Evolutionary conservation across 495 filamentous ascomycete species (phyloP).

Genomic region (Hyaloscypha bicolor): DNA sequence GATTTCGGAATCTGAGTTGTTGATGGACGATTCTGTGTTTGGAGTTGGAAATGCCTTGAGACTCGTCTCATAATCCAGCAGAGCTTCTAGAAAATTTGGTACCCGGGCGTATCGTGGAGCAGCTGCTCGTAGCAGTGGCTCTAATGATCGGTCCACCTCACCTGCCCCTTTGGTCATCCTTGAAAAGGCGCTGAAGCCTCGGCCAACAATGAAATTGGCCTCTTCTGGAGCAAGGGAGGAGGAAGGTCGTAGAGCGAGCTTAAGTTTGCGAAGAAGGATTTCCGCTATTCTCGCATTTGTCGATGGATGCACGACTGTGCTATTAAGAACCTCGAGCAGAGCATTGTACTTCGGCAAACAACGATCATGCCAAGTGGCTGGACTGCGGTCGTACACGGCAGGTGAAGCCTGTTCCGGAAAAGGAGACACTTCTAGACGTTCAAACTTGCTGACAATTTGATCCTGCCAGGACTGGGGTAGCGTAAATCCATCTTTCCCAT

Average conservation of each 20-base stretch:
- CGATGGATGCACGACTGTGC: constrained; percentile 52
- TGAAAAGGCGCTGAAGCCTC: constrained; percentile 56
- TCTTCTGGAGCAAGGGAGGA: constrained; percentile 56
- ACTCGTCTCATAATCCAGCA: constrained; percentile 59
- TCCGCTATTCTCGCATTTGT: constrained; percentile 57
- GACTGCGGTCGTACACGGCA: constrained; percentile 31
- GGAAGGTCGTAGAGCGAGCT: constrained; percentile 57
- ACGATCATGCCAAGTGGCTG: constrained; percentile 54
- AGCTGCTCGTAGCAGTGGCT: constrained; percentile 59
- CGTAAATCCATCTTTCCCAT: constrained; percentile 57
- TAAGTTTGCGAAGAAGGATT: constrained; percentile 56
- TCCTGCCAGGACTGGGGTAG: constrained; percentile 71
- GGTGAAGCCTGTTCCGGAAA: constrained; percentile 53
- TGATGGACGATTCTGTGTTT: constrained; percentile 31
- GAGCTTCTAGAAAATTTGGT: constrained; percentile 67
- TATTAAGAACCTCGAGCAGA: constrained; percentile 50
- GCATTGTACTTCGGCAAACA: constrained; percentile 59
- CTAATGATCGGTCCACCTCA: constrained; percentile 54
- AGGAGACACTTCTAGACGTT: constrained; percentile 53
- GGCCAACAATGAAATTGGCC: constrained; percentile 57
- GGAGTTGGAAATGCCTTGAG: constrained; percentile 41
- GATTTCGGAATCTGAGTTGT: constrained; percentile 15
- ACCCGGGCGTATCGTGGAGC: constrained; percentile 63
- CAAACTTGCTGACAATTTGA: constrained; percentile 66
- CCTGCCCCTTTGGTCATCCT: constrained; percentile 50